Evolutionary conservation across 2,329 filamentous ascomycete species (phyloP).

Genomic region (Neopestalotiopsis sp.): DNA sequence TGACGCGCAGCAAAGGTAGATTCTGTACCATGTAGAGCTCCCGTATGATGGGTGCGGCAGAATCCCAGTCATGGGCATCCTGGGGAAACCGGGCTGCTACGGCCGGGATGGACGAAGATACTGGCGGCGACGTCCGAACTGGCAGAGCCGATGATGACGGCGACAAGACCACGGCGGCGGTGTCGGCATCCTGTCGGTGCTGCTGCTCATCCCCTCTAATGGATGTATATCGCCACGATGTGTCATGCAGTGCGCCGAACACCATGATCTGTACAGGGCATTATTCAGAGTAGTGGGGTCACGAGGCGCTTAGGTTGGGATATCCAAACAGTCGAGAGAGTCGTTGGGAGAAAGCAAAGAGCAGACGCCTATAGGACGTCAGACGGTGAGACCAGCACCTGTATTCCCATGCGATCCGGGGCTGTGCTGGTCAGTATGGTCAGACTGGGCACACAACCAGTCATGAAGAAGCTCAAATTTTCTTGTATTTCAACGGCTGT

Average conservation of each 20-base stretch:
- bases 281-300: neutral
- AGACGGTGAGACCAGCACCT: too few relatives aligned
- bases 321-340: neutral
- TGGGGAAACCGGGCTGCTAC: neutral
- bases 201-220: neutral
- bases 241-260: neutral
- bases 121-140: neutral
- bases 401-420: too few relatives aligned
- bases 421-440: too few relatives aligned
- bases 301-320: neutral
- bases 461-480: too few relatives aligned
- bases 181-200: neutral
- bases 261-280: neutral
- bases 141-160: neutral
- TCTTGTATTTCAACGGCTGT: too few relatives aligned
- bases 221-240: neutral
- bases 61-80: neutral
- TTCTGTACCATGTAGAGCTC: conserved; percentile 4
- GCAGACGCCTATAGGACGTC: too few relatives aligned
- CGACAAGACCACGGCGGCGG: neutral
- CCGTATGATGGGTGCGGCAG: neutral
- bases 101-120: neutral
- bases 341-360: neutral
- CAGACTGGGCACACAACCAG: too few relatives aligned
- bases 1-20: neutral